Conservation (phyloP, 345 rosid genomes). For the Camelina laxa region DNA sequence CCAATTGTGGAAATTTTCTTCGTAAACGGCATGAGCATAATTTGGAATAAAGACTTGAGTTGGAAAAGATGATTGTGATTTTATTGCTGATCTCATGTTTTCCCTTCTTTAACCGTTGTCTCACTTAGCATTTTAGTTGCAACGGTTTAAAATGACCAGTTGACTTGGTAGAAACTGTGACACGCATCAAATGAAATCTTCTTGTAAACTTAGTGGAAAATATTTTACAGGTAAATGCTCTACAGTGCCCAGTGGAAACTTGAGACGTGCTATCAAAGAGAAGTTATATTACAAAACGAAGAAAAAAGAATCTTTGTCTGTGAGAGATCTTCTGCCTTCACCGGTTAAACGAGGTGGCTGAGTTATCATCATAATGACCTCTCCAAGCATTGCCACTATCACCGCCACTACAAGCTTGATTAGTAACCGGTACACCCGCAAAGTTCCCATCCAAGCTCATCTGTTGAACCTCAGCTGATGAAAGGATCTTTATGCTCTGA, state of each 20-base stretch:
- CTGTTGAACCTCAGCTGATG: conserved; percentile 83
- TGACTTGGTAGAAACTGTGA: not conserved
- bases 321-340: conserved; percentile 36
- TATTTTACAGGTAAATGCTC: conserved; percentile 43
- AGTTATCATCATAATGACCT: conserved; percentile 73
- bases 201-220: conserved; percentile 26
- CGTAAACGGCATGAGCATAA: conserved; percentile 34
- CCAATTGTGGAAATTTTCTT: conserved; percentile 41
- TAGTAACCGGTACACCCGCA: conserved; percentile 61
- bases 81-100: not conserved
- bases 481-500: conserved; percentile 81
- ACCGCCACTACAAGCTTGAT: conserved; percentile 82
- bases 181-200: conserved; percentile 1
- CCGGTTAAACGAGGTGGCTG: conserved; percentile 80
- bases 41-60: conserved; percentile 40
- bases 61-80: conserved; percentile 10
- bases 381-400: conserved; percentile 87
- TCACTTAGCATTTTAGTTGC: not conserved
- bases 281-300: conserved; percentile 33
- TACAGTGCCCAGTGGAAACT: conserved; percentile 40
- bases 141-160: not conserved
- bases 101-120: not conserved
- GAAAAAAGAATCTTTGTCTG: conserved; percentile 31
- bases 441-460: conserved; percentile 89
- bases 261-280: conserved; percentile 24